Percentiles rank a stretch among this genome's conserved stretches.
These are phyloP conservation scores for Castanea mollissima DNA, from an alignment of 306 rosid genomes.

Conservation along the genomic window DNA sequence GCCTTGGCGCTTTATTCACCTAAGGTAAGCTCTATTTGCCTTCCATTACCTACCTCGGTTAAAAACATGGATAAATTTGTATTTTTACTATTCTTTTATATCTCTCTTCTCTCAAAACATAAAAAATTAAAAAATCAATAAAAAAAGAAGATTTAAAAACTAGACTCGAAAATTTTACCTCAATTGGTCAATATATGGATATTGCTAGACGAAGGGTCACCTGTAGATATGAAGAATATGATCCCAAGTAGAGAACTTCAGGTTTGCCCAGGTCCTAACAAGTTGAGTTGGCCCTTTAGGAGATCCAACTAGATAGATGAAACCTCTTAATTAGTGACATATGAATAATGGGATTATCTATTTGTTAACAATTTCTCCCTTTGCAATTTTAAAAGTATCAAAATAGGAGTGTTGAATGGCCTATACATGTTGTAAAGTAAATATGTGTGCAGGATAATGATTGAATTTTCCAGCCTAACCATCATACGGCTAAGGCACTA, in stretches of 20 bases:
- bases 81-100: too few relatives aligned
- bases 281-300: neutral
- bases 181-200: slow-evolving; percentile 76
- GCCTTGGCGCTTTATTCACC: too few relatives aligned
- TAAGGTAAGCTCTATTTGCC: too few relatives aligned
- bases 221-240: slow-evolving; percentile 66
- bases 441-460: too few relatives aligned
- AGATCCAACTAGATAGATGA: neutral
- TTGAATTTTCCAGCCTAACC: too few relatives aligned
- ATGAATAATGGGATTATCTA: neutral
- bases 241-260: slow-evolving; percentile 70
- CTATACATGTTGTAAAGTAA: too few relatives aligned
- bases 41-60: too few relatives aligned
- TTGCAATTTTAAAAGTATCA: neutral
- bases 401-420: neutral
- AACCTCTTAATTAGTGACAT: neutral
- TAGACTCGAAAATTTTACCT: slow-evolving; percentile 37
- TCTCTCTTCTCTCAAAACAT: too few relatives aligned
- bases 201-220: slow-evolving; percentile 85
- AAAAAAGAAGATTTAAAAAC: too few relatives aligned
- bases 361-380: neutral
- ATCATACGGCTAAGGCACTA: too few relatives aligned
- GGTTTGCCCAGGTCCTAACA: slow-evolving; percentile 41
- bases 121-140: too few relatives aligned
- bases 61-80: too few relatives aligned